Base-by-base conservation (phyloP, 1,139 yeast genomes). In the Scheffersomyces quercinus region DNA sequence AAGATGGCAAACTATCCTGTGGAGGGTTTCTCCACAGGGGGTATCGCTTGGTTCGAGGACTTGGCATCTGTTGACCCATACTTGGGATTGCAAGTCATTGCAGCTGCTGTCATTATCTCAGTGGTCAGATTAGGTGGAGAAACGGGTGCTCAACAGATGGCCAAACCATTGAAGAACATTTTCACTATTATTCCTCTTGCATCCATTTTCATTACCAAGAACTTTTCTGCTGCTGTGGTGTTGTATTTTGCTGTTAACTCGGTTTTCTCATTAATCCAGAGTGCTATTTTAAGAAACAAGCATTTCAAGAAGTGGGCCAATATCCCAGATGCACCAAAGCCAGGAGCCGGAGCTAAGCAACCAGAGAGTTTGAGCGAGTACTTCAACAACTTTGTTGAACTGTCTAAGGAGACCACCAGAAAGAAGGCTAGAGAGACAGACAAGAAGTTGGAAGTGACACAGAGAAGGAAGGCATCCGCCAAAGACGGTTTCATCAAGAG, bases 41-140 rank as follows among this genome's bases (percentile, higher is more conserved):
- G 99, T 55, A 65, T 76, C 33, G 74, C 77, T 5, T 93, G 99
- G 99, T 90, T 93, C 62, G 66, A 70, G 20, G 86, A 93, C 63
- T 76, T 93, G 57, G 75, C 87, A 13, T 85, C 81, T 33, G 85
- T 96, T 3, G 99, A 93, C 63, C 97, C 98, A 2, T 93, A 87
- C 67, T 72, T 88, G 48, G 97, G 97, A 7, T 74, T 93, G 49
- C 99, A 91, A 60, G 68, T 85, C 40, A 69, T 89, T 40, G 84
- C 98, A 12, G 97, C 97, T n/a, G 77, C 82, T 13, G 76, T 87
- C 24, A 86, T 90, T 48, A 79, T 88, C 41, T 75, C 79, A 2
- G 83, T 93, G 62, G 80, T 93, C 62, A 80, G 84, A 66, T 68
- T 83, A 34, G 99, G 98, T 48, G 97, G 97, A 52, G 98, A 93